Base-by-base conservation (phyloP, 495 filamentous ascomycete genomes). In the Xylaria grammica region DNA sequence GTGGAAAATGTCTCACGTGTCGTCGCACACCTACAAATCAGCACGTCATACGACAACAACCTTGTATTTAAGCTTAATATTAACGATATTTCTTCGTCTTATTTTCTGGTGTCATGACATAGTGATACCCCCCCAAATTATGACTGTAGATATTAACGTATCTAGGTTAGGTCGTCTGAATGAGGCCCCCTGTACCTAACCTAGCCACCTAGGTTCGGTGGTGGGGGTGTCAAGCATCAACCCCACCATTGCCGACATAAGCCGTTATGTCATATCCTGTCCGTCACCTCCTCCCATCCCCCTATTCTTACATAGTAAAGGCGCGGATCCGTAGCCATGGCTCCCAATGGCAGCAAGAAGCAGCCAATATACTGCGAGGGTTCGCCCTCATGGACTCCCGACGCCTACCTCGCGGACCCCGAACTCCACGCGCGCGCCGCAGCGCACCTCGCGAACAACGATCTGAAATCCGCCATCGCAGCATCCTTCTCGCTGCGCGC, bases 401-500 rank as follows among this genome's bases (percentile, higher is more conserved):
- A 62, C 13, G 38, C 70, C 7, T 72, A 72, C 45, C 42, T 71
- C 17, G 60, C 68, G 26, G 66, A 71, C 59, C 15, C 63, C 15
- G 58, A 54, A 17, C 62, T 73, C 8, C 68, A 71, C 48, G 38
- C 46, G 52, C 71, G 68, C 61, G 77, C 67, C 20, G 61, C 74
- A 15, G 65, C 67, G 11, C 59, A 65, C 1, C 65, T 81, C 20
- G 67, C 76, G 10, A 63, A 76, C 24, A 73, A 85, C 61, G 77
- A 84, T 69, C 74, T 88, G 54, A 71, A 72, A 29, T 66, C 72
- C 48, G 82, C 83, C 60, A 83, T 88, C 53, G 63, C 74, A 52
- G 61, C 72, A n/a, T 81, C 82, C 40, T 89, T 90, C 73, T 64
- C 69, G 7, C 73, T 89, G 1, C 69, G 75, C 3, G 55, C 70